Conservation (phyloP, 176 grass and related monocot genomes). For the Microstegium vimineum region DNA sequence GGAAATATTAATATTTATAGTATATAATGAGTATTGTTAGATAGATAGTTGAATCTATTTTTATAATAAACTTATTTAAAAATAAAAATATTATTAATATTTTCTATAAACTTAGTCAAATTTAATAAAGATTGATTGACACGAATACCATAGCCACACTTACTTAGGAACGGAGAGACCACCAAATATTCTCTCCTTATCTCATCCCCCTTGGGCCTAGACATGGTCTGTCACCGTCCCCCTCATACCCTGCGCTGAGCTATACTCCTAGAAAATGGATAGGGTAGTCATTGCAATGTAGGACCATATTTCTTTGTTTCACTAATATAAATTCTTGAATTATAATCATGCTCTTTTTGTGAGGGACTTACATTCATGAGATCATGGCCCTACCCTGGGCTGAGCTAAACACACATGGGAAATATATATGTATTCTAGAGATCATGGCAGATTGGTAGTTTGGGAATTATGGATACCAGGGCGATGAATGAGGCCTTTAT, state of each 20-base stretch:
- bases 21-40: no score
- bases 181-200: slow-evolving; percentile 19
- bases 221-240: background rate
- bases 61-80: no score
- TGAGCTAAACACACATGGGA: background rate
- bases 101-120: no score
- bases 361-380: background rate
- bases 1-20: no score
- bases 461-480: background rate
- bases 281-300: no score
- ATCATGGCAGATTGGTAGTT: background rate
- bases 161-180: no score
- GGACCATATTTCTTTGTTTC: background rate
- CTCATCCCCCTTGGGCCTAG: background rate
- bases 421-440: background rate
- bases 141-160: no score
- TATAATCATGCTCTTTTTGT: background rate
- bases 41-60: no score
- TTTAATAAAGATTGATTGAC: no score
- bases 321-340: background rate
- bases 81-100: no score
- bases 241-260: no score
- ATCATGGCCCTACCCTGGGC: background rate
- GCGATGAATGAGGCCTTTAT: background rate
- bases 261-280: background rate